These are phyloP conservation scores for Dactylellina drechsleri DNA, from an alignment of 2,329 filamentous ascomycete species.

Conservation along the genomic window DNA sequence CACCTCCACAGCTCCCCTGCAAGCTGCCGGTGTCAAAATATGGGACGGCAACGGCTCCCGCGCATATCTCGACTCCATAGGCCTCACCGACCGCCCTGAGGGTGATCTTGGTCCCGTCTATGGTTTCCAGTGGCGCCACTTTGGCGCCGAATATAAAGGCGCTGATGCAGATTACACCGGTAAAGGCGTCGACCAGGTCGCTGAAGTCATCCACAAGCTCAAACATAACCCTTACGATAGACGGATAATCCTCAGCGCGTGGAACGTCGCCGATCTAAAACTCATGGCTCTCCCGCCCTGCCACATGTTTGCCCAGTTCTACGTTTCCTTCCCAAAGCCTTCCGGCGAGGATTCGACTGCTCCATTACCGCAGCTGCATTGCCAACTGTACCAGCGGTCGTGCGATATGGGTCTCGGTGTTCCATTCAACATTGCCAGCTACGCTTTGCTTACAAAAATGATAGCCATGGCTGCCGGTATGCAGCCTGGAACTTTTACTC, in stretches of 20 bases:
- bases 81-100: slow-evolving; percentile 80
- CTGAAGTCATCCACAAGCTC: slow-evolving; percentile 87
- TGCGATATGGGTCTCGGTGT: slow-evolving; percentile 98
- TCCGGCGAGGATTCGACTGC: slow-evolving; percentile 52
- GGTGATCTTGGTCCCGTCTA: slow-evolving; percentile 96
- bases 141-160: slow-evolving; percentile 88
- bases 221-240: slow-evolving; percentile 85
- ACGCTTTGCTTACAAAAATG: slow-evolving; percentile 95
- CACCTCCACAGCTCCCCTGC: slow-evolving; percentile 81
- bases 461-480: slow-evolving; percentile 86
- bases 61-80: slow-evolving; percentile 85
- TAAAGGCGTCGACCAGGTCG: slow-evolving; percentile 91
- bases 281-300: slow-evolving; percentile 94
- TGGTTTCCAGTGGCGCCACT: slow-evolving; percentile 98
- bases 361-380: slow-evolving; percentile 73
- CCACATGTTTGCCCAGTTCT: slow-evolving; percentile 98
- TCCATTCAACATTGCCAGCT: slow-evolving; percentile 96
- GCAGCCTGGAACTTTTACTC: slow-evolving; percentile 85
- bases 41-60: slow-evolving; percentile 98
- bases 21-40: slow-evolving; percentile 86
- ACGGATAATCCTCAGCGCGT: slow-evolving; percentile 87
- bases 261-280: slow-evolving; percentile 87
- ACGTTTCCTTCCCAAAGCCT: slow-evolving; percentile 74
- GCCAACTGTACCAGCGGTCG: slow-evolving; percentile 89
- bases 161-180: slow-evolving; percentile 82